A percentile compares a stretch with the other conserved stretches of the same genome.
phyloP scores from a whole-genome alignment of 257 asterid species.

The Primulina eburnea region DNA sequence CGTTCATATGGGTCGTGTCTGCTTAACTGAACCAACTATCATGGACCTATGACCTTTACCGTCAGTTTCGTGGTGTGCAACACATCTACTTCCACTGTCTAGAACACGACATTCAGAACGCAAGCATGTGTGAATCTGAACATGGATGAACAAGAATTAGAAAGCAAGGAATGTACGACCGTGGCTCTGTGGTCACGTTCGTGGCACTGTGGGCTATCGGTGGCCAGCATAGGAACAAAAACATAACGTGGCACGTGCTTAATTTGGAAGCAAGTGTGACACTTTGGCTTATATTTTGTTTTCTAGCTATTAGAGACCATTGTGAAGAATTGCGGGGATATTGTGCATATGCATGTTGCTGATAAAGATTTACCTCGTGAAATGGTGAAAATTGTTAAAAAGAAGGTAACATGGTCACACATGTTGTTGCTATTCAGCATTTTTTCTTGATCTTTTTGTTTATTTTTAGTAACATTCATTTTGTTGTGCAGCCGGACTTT shows the following conservation, averaged over 20 bases:
- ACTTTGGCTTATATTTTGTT: constrained; percentile 18
- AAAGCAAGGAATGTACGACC: background rate
- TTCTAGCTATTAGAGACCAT: constrained; percentile 73
- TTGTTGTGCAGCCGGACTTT: constrained; percentile 85
- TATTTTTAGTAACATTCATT: constrained; percentile 24
- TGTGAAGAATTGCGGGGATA: constrained; percentile 83
- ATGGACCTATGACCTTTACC: too few species aligned
- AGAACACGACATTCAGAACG: too few species aligned
- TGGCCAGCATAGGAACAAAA: background rate
- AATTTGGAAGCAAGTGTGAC: background rate
- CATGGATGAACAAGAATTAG: background rate
- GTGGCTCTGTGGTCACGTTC: background rate
- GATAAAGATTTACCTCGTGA: constrained; percentile 72
- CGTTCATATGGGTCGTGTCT: too few species aligned
- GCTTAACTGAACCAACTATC: too few species aligned
- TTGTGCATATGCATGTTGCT: constrained; percentile 79
- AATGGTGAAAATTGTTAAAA: constrained; percentile 71
- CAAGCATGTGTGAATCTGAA: too few species aligned
- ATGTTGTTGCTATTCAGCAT: background rate
- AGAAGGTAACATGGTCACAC: constrained; percentile 54
- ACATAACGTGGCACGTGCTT: background rate
- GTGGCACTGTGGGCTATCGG: background rate
- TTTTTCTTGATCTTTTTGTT: constrained; percentile 11
- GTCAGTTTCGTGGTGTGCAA: too few species aligned
- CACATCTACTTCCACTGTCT: too few species aligned